Evolutionary conservation across 768 basidiomycete genomes (phyloP).

Genomic region (Hortiboletus campestris): DNA sequence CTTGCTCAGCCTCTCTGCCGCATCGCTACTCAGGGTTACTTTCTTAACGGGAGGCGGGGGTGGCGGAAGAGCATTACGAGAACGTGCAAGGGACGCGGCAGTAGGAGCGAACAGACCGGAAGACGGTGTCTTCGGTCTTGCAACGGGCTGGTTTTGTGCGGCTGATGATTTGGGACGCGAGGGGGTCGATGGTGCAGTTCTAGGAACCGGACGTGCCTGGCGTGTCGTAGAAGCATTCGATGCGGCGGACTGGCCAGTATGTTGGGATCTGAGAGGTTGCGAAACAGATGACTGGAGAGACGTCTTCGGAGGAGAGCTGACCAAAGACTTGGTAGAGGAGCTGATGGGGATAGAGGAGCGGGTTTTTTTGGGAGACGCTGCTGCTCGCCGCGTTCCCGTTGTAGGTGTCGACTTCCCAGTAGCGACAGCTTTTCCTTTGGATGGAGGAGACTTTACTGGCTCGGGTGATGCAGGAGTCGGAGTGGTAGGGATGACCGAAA

Average conservation of each 20-base stretch:
- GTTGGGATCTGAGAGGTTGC: conserved; percentile 37
- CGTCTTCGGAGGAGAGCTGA: conserved; percentile 28
- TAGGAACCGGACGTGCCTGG: conserved; percentile 23
- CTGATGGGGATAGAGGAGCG: conserved; percentile 19
- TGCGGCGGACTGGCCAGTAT: conserved; percentile 41
- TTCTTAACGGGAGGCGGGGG: conserved; percentile 54
- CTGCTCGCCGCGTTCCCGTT: conserved; percentile 17
- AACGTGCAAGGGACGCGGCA: conserved; percentile 73
- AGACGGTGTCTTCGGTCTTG: conserved; percentile 60
- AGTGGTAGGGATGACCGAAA: conserved; percentile 17
- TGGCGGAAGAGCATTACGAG: conserved; percentile 51
- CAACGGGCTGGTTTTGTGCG: conserved; percentile 13
- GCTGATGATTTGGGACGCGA: conserved; percentile 39
- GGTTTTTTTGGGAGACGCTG: conserved; percentile 31
- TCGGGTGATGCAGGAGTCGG: conserved; percentile 23
- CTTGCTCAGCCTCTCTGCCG: conserved; percentile 69
- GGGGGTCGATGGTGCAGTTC: conserved; percentile 32
- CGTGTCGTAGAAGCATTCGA: conserved; percentile 33
- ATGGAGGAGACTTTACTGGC: conserved; percentile 19
- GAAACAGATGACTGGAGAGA: conserved; percentile 37
- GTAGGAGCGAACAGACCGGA: conserved; percentile 78
- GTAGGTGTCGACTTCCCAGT: conserved; percentile 24
- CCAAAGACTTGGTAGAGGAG: conserved; percentile 22
- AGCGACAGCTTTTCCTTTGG: conserved; percentile 17
- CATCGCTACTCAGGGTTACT: conserved; percentile 48